Evolutionary conservation across 2,329 filamentous ascomycete genomes (phyloP).

Genomic region (Pleoardoris graminearum): DNA sequence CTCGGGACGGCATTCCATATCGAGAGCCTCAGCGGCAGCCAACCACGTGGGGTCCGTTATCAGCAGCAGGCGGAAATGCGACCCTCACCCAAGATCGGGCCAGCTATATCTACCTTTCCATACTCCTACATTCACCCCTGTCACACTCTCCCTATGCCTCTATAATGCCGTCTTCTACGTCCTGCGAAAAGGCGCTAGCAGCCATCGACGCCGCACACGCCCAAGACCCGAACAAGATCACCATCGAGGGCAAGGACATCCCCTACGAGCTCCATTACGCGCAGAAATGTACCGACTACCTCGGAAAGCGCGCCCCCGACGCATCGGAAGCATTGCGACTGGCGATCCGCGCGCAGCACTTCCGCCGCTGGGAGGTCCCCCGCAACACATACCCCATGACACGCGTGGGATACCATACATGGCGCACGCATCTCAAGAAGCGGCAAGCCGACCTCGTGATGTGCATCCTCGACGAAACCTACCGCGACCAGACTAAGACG

Average conservation of each 20-base stretch:
- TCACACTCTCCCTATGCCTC: background rate
- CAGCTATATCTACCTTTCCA: too few relatives aligned
- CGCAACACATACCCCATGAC: constrained; percentile 74
- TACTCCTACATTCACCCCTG: background rate
- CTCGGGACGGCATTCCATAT: too few relatives aligned
- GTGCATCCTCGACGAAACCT: constrained; percentile 59
- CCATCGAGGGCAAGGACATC: constrained; percentile 48
- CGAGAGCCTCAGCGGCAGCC: too few relatives aligned
- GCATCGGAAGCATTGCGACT: constrained; percentile 71
- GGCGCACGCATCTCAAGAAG: constrained; percentile 75
- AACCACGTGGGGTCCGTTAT: constrained; percentile 4
- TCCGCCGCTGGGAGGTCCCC: constrained; percentile 82
- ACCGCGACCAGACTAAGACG: constrained; percentile 19
- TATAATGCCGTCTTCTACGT: constrained; percentile 19
- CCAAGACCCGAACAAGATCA: constrained; percentile 64
- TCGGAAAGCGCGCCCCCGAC: constrained; percentile 61
- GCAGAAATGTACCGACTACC: constrained; percentile 75
- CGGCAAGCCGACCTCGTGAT: constrained; percentile 66
- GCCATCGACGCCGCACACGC: constrained; percentile 76
- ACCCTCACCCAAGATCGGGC: too few relatives aligned
- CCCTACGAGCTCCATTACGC: constrained; percentile 86
- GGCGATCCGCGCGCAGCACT: constrained; percentile 83
- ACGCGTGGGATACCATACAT: constrained; percentile 75
- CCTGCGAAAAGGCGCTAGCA: constrained; percentile 56
- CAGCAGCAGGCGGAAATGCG: too few relatives aligned